phyloP scores from a whole-genome alignment of 208 protist genomes.

The Histomonas meleagridis region DNA sequence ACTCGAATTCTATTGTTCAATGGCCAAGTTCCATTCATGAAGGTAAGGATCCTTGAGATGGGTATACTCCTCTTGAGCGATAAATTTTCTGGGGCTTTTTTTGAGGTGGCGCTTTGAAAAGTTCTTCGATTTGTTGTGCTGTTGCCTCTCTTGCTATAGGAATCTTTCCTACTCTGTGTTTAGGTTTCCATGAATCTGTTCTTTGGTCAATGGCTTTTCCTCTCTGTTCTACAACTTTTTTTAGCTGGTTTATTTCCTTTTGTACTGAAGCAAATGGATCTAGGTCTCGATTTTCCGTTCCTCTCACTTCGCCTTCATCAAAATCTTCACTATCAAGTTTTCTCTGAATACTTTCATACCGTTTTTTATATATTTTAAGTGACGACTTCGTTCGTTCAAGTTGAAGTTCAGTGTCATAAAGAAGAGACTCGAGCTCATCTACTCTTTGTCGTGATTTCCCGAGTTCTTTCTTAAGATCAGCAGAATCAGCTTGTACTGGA shows the following conservation, averaged over 20 bases:
- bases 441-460: neutral
- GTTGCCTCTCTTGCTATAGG: no score
- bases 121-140: no score
- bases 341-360: neutral
- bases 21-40: no score
- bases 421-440: neutral
- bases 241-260: neutral
- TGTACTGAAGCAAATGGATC: neutral
- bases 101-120: no score
- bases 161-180: neutral
- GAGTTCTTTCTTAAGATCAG: neutral
- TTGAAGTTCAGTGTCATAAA: slow-evolving; percentile 10
- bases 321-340: neutral
- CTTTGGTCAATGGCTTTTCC: neutral
- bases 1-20: no score
- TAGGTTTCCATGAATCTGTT: neutral
- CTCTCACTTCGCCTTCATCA: slow-evolving; percentile 17
- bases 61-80: no score
- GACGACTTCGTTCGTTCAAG: neutral
- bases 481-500: slow-evolving; percentile 4
- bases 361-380: neutral
- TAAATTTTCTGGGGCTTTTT: no score
- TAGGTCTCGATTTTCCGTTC: neutral
- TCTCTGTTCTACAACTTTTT: neutral
- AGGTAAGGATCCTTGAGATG: no score